Conservation (phyloP, 495 filamentous ascomycete genomes). For the Neurospora sp. region DNA sequence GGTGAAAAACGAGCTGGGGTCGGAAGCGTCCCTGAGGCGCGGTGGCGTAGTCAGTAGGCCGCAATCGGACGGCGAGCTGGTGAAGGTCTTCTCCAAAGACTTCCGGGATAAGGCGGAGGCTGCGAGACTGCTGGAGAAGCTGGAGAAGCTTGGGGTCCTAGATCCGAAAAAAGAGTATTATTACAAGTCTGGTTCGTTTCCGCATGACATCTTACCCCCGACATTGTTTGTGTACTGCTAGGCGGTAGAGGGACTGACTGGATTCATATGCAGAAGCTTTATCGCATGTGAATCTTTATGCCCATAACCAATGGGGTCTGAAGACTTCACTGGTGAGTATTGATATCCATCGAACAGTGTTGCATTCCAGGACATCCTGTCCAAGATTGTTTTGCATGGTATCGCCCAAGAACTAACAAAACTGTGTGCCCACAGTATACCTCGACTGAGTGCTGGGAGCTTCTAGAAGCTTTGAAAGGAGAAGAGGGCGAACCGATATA, state of each 20-base stretch:
- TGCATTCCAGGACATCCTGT: neutral
- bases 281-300: neutral
- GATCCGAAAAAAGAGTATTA: slow-evolving; percentile 47
- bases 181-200: slow-evolving; percentile 56
- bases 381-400: neutral
- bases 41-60: slow-evolving; percentile 22
- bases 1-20: slow-evolving; percentile 54
- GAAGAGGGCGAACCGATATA: neutral
- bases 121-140: slow-evolving; percentile 47
- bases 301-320: neutral
- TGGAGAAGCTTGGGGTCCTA: slow-evolving; percentile 52
- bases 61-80: slow-evolving; percentile 29
- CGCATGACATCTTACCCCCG: neutral
- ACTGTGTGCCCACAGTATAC: neutral
- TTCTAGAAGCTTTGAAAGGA: neutral
- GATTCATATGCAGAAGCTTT: neutral
- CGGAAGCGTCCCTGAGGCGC: slow-evolving; percentile 58
- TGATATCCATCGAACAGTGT: neutral
- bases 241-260: neutral
- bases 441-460: neutral
- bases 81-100: slow-evolving; percentile 71
- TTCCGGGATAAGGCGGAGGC: slow-evolving; percentile 61
- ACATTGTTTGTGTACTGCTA: neutral
- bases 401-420: neutral
- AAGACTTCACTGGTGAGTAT: neutral